Base-by-base conservation (phyloP, 768 basidiomycete genomes). In the Boletus rex-veris region DNA sequence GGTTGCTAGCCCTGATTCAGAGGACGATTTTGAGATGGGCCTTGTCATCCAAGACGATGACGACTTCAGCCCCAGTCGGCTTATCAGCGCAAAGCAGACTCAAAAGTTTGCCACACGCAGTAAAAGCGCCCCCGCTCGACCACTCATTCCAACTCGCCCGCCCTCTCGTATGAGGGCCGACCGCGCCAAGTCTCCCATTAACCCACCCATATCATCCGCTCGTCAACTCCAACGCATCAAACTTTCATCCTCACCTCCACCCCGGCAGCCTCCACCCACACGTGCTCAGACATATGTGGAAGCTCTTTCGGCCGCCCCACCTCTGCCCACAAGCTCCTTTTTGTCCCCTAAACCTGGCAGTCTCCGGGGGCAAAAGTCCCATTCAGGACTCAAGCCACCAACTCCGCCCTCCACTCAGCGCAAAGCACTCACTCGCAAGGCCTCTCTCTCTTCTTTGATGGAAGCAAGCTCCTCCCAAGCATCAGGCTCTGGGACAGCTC, bases 21-120 rank as follows among this genome's bases (percentile, higher is more conserved):
- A 93, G 62, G 90, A 92, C 55, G 88, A 92, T 67, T 92, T 92
- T 58, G 91, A 94, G 70, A 80, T 80, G 55, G 91, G 91, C 14
- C 83, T 94, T 48, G 80, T 92, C 58, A 85, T 94, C 61, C 85
- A 87, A 62, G 88, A 90, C 57, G 90, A 90, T 65, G 80, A 79
- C 49, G 90, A 92, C 64, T 82, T 93, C 45, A 91, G 86, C 64
- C 88, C 89, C 14, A 88, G 86, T 67, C 77, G 88, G 49, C 78
- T 92, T 19, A 73, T 77, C 65, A 82, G 77, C 37, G 68, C 69
- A 15, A 75, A 77, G 57, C 75, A 80, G 55, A 70, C 73, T 18
- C 72, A 74, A 52, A 78, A 72, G 37, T 66, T 70, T 59, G 72
- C 74, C 58, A 73, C 71, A 44, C 82, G 86, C 46, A 85, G 83